Evolutionary conservation across 2,329 filamentous ascomycete species (phyloP).

Genomic region (Zymoseptoria brevis): DNA sequence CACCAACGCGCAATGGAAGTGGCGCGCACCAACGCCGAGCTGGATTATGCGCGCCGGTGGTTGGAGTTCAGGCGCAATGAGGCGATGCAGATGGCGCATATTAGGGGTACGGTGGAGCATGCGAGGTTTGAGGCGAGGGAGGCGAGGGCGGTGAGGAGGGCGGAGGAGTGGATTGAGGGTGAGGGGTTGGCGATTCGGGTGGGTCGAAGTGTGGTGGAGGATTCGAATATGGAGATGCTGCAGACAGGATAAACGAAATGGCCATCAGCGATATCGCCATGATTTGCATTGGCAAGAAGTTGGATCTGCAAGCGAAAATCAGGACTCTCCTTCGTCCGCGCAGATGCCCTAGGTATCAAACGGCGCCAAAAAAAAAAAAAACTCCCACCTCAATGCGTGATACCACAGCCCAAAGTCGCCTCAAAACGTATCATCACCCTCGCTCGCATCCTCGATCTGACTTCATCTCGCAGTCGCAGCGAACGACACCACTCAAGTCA

Average conservation of each 20-base stretch:
- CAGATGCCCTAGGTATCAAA: not conserved
- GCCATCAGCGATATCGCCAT: not conserved
- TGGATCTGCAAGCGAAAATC: not conserved
- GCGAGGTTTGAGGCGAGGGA: not conserved
- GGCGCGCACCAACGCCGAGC: not conserved
- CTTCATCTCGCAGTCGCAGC: not conserved
- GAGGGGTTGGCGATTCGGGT: not conserved
- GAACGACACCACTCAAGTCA: not conserved
- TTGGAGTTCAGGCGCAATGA: not conserved
- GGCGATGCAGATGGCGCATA: not conserved
- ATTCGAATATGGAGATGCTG: not conserved
- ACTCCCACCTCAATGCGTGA: not conserved
- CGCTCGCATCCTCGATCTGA: not conserved
- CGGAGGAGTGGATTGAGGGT: not conserved
- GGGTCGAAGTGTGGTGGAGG: not conserved
- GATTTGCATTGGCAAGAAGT: not conserved
- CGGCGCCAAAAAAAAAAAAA: too few species aligned
- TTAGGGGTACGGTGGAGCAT: not conserved
- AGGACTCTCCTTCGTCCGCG: not conserved
- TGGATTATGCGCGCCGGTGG: not conserved
- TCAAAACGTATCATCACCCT: not conserved
- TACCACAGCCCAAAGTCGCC: not conserved
- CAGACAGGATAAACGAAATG: too few species aligned
- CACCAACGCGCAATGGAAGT: not conserved
- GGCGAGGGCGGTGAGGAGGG: not conserved